Evolutionary conservation across 805 yeast genomes (phyloP).

Genomic region (Jamesozyma jinghongensis): DNA sequence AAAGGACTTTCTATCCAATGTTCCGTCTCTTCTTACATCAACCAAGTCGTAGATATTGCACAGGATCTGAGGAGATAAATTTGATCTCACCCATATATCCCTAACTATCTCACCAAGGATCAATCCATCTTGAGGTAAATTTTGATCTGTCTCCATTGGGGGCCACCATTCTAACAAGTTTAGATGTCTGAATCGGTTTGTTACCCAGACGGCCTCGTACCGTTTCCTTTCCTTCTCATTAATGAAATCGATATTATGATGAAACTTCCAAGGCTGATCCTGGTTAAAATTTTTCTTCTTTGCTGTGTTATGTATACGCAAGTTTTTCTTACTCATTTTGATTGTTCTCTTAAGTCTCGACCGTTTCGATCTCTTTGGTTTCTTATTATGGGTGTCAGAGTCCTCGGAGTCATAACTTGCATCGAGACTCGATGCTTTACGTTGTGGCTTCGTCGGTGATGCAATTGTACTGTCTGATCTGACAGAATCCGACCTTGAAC

Average conservation of each 20-base stretch:
- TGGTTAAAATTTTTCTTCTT: conserved; percentile 48
- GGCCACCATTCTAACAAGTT: conserved; percentile 31
- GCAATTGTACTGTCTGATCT: neutral
- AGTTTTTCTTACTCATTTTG: neutral
- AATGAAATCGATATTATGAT: conserved; percentile 45
- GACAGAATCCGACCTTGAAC: neutral
- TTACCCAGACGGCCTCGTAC: conserved; percentile 90
- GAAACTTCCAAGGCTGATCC: conserved; percentile 92
- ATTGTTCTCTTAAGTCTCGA: neutral
- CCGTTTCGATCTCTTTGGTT: neutral
- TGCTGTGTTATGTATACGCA: too few relatives aligned
- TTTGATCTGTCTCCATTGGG: neutral
- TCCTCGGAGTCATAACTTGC: neutral
- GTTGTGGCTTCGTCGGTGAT: neutral
- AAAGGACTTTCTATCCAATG: conserved; percentile 71
- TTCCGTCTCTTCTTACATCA: conserved; percentile 58
- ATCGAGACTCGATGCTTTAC: neutral
- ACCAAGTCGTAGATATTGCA: conserved; percentile 65
- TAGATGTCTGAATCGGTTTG: conserved; percentile 65
- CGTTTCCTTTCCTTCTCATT: conserved; percentile 68
- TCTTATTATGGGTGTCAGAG: neutral
- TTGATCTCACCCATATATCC: conserved; percentile 73
- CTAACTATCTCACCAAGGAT: conserved; percentile 47
- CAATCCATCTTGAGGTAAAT: conserved; percentile 26
- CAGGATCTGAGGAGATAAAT: conserved; percentile 53